Conservation (phyloP, 306 rosid genomes). For the Pachyrhizus erosus region DNA sequence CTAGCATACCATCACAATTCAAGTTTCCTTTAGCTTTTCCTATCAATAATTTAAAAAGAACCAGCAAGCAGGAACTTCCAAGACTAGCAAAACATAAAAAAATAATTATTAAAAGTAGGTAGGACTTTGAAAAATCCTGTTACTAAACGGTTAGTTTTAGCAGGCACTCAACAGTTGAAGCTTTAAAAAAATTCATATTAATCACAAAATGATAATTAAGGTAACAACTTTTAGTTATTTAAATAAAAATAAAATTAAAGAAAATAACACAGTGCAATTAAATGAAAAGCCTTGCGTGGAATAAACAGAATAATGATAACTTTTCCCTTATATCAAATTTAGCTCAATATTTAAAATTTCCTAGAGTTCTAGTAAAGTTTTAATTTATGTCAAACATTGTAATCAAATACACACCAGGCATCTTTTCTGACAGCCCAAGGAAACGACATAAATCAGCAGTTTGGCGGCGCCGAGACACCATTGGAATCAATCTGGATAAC, state of each 20-base stretch:
- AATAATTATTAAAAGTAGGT: not conserved
- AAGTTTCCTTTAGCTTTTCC: conserved; percentile 10
- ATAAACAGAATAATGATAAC: conserved; percentile 1
- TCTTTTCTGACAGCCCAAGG: conserved; percentile 90
- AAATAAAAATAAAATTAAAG: conserved; percentile 1
- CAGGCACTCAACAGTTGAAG: not conserved
- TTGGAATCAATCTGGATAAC: conserved; percentile 82
- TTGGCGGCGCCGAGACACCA: conserved; percentile 98
- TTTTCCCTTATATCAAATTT: not conserved
- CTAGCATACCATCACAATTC: not conserved
- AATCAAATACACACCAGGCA: conserved; percentile 71
- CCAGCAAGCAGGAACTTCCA: not conserved
- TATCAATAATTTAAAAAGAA: conserved; percentile 20
- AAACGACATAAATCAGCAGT: conserved; percentile 96
- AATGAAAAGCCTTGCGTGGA: not conserved
- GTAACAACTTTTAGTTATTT: not conserved
- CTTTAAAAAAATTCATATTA: not conserved
- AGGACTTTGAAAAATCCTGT: not conserved
- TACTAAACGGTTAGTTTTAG: not conserved
- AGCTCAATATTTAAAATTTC: conserved; percentile 9
- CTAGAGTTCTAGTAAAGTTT: not conserved
- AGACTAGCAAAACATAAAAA: not conserved
- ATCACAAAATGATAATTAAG: not conserved
- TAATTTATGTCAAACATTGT: conserved; percentile 3
- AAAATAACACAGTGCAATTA: not conserved